Percentiles rank a stretch among this genome's conserved stretches.
Conservation (phyloP, 2,329 filamentous ascomycete species). For the Seiridium unicorne region DNA sequence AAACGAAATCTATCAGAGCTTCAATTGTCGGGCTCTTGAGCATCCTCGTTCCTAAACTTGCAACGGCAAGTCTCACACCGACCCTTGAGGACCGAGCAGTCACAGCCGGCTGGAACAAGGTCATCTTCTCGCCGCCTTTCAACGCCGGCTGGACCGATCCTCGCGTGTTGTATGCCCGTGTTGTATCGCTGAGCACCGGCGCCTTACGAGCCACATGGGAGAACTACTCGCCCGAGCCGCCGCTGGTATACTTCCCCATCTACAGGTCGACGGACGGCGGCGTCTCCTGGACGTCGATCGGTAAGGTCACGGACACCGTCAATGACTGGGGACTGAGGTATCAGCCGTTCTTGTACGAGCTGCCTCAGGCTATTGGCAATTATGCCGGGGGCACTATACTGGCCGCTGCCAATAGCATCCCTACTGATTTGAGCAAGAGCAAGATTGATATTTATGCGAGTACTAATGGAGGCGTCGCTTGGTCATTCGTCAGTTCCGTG, state of each 20-base stretch:
- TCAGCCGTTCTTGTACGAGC: conserved; percentile 66
- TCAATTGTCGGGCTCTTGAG: neutral
- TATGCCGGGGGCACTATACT: conserved; percentile 64
- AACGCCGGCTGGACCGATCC: conserved; percentile 37
- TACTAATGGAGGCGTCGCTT: conserved; percentile 57
- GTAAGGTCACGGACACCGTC: conserved; percentile 60
- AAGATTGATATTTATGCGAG: conserved; percentile 70
- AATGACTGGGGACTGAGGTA: conserved; percentile 67
- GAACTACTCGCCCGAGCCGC: conserved; percentile 56
- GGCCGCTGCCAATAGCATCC: conserved; percentile 58
- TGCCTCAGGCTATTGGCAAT: conserved; percentile 55
- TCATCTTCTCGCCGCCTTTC: conserved; percentile 38
- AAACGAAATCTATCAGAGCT: neutral
- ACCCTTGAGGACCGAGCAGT: conserved; percentile 4
- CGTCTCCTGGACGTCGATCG: conserved; percentile 62
- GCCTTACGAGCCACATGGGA: conserved; percentile 53
- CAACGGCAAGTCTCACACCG: neutral
- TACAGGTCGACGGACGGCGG: conserved; percentile 53
- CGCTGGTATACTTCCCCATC: conserved; percentile 53
- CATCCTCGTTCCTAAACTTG: neutral
- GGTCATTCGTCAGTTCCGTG: conserved; percentile 66
- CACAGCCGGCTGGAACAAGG: conserved; percentile 19
- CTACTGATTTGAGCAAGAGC: conserved; percentile 58
- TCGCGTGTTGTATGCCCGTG: conserved; percentile 40
- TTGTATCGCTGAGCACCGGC: conserved; percentile 40